Evolutionary conservation across 768 basidiomycete genomes (phyloP), one percentile per base, ranked within the genome.

Genomic region (Kwoniella mangroviensis): DNA sequence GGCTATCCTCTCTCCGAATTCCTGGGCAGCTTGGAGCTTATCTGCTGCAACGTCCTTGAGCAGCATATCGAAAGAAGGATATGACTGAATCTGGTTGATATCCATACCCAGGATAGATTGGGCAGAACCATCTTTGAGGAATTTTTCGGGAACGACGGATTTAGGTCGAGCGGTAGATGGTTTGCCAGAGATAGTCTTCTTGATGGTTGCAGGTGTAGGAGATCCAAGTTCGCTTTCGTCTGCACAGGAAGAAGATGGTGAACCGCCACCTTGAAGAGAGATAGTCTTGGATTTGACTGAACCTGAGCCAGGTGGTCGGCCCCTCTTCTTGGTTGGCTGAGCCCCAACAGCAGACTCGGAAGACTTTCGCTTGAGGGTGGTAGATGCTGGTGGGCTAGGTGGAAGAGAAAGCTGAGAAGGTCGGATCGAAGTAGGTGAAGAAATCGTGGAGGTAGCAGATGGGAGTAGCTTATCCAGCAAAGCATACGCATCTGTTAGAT

Each of bases 101-200:
- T 65, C 63, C 73, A 77, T 74, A 26, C 76, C 73, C 13, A 70
- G 63, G 28, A 74, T 71, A 28, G 60, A 34, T 42, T 71, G 73
- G 28, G 76, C 76, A 19, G 73, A 65, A 41, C 76, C 76, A 41
- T 74, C 73, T 34, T 73, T 72, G 67, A 77, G 67, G 73, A 74
- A 75, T 63, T 75, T 74, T 59, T 77, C 73, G n/a, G 76, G 76
- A 45, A 77, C 76, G 65, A 77, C 76, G 43, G 75, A 76, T 62
- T 73, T 73, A 43, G 75, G 75, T 60, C 75, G 69, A 53, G 72
- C 75, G 40, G 73, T 73, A 17, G 75, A 76, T 28, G 68, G 72
- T 63, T 76, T 76, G 55, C 75, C 75, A 28, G 72, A 72, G n/a
- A 68, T 66, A 0, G 75, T 75, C n/a, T 63, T 67, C 65, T 75